Conservation (phyloP, 257 asterid species). For the Cruciata laevipes region DNA sequence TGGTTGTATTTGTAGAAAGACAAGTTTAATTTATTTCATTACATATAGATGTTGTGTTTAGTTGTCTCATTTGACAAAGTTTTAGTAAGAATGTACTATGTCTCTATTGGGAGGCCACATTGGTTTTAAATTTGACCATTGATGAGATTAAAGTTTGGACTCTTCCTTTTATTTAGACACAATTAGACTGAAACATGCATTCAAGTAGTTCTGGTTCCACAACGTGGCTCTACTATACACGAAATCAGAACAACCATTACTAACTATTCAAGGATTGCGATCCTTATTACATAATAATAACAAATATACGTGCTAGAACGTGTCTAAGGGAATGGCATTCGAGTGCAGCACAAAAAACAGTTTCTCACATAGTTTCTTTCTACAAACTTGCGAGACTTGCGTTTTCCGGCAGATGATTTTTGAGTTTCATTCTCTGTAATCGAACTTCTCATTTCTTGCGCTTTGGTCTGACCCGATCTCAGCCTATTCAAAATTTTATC, state of each 20-base stretch:
- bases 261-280: background rate
- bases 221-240: background rate
- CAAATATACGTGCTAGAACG: background rate
- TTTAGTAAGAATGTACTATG: background rate
- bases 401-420: constrained; percentile 18
- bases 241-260: background rate
- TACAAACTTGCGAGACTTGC: constrained; percentile 21
- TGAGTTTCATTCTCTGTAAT: constrained; percentile 21
- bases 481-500: constrained; percentile 61
- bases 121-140: background rate
- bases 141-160: background rate
- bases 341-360: constrained; percentile 36
- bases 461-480: constrained; percentile 46
- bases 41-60: background rate
- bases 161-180: background rate
- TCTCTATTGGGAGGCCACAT: background rate
- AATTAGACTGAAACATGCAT: too few relatives aligned
- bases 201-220: background rate
- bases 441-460: constrained; percentile 52
- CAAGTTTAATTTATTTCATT: background rate
- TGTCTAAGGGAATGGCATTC: background rate
- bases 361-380: constrained; percentile 27
- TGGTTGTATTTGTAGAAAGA: background rate
- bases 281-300: background rate
- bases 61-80: background rate